Evolutionary conservation across 2,329 filamentous ascomycete species (phyloP).

Genomic region (Colletotrichum chlorophyti): DNA sequence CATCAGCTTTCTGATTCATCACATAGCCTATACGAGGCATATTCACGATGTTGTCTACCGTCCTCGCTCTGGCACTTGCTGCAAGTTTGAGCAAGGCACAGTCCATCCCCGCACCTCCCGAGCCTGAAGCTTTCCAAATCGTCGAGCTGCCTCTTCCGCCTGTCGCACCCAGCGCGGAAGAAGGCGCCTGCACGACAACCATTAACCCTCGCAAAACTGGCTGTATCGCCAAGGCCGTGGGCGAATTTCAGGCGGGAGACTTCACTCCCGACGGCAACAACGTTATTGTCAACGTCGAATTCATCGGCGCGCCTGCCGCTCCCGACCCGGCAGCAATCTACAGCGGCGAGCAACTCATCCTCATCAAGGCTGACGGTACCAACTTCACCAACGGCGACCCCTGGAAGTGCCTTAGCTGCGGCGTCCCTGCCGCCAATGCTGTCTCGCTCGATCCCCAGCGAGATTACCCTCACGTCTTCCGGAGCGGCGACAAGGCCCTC

Average conservation of each 20-base stretch:
- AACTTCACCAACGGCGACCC: conserved; percentile 50
- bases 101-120: conserved; percentile 32
- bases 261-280: conserved; percentile 51
- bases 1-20: too few relatives aligned
- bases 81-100: background rate
- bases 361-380: conserved; percentile 48
- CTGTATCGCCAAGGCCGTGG: conserved; percentile 38
- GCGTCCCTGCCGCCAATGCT: conserved; percentile 41
- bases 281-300: conserved; percentile 45
- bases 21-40: too few relatives aligned
- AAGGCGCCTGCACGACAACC: conserved; percentile 39
- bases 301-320: conserved; percentile 46
- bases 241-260: conserved; percentile 26
- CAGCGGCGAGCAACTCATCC: conserved; percentile 46
- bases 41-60: background rate
- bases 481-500: conserved; percentile 43
- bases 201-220: conserved; percentile 44
- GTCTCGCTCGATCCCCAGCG: conserved; percentile 28
- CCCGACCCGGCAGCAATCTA: conserved; percentile 49
- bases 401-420: conserved; percentile 56
- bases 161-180: conserved; percentile 32
- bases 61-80: background rate
- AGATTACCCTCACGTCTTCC: conserved; percentile 52
- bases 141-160: conserved; percentile 45
- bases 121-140: conserved; percentile 42